phyloP scores from a whole-genome alignment of 495 filamentous ascomycete species.

The Pseudevernia furfuracea region DNA sequence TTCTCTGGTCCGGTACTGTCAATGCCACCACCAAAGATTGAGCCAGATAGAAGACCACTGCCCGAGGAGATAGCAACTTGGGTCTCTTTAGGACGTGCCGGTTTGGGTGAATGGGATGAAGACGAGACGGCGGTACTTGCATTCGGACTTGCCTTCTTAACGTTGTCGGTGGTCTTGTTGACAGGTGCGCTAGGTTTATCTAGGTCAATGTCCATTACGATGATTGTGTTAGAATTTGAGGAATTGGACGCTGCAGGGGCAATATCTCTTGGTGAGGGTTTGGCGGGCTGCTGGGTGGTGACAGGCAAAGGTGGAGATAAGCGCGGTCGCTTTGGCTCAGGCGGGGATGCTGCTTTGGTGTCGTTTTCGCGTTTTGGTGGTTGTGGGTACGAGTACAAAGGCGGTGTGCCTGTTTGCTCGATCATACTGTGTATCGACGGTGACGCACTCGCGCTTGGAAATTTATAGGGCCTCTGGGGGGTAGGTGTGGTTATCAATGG shows the following conservation, averaged over 20 bases:
- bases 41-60: constrained; percentile 58
- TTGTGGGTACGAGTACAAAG: constrained; percentile 29
- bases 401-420: constrained; percentile 52
- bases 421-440: constrained; percentile 86
- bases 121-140: constrained; percentile 45
- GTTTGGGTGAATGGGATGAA: constrained; percentile 54
- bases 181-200: constrained; percentile 18
- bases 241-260: neutral
- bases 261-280: constrained; percentile 20
- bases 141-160: constrained; percentile 32
- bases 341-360: constrained; percentile 26
- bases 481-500: constrained; percentile 37
- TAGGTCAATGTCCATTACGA: constrained; percentile 18
- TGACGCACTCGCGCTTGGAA: constrained; percentile 62
- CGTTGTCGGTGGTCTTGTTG: neutral
- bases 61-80: constrained; percentile 52
- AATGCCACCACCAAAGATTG: constrained; percentile 48
- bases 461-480: constrained; percentile 36
- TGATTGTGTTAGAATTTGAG: neutral
- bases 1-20: constrained; percentile 40
- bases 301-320: constrained; percentile 24
- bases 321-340: constrained; percentile 32
- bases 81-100: constrained; percentile 44
- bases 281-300: constrained; percentile 25
- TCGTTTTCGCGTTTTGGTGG: constrained; percentile 22